Evolutionary conservation across 192 early-diverging fungal genomes (phyloP).

Genomic region (Linnemannia exigua): DNA sequence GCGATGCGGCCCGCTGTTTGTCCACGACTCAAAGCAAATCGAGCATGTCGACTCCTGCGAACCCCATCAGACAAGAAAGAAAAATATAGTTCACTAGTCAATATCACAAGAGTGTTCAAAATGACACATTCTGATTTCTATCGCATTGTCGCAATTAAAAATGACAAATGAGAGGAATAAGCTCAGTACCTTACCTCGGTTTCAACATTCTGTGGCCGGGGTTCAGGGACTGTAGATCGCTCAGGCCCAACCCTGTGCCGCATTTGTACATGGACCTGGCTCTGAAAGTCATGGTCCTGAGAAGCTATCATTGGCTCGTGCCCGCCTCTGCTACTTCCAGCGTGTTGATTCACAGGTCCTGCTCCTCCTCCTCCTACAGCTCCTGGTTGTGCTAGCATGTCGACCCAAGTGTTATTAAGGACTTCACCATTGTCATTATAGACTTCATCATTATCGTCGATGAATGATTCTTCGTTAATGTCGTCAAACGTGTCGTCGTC

Average conservation of each 20-base stretch:
- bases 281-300: conserved; percentile 44
- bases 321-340: not conserved
- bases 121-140: too few species aligned
- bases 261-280: conserved; percentile 20
- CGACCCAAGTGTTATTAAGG: not conserved
- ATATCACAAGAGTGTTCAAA: not conserved
- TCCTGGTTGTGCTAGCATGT: not conserved
- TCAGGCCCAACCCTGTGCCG: conserved; percentile 13
- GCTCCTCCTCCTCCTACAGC: not conserved
- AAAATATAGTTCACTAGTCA: not conserved
- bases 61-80: not conserved
- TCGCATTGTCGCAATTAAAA: too few species aligned
- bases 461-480: conserved; percentile 14
- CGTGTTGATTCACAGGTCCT: not conserved
- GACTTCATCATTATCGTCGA: conserved; percentile 1
- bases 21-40: conserved; percentile 57
- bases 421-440: not conserved
- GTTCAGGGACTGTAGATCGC: conserved; percentile 20
- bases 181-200: conserved; percentile 22
- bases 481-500: conserved; percentile 27
- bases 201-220: conserved; percentile 35
- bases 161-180: not conserved
- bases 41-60: conserved; percentile 48
- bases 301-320: not conserved
- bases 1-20: conserved; percentile 47